These are phyloP conservation scores for Calonectria henricotiae DNA, from an alignment of 2,329 filamentous ascomycete genomes.

Conservation along the genomic window DNA sequence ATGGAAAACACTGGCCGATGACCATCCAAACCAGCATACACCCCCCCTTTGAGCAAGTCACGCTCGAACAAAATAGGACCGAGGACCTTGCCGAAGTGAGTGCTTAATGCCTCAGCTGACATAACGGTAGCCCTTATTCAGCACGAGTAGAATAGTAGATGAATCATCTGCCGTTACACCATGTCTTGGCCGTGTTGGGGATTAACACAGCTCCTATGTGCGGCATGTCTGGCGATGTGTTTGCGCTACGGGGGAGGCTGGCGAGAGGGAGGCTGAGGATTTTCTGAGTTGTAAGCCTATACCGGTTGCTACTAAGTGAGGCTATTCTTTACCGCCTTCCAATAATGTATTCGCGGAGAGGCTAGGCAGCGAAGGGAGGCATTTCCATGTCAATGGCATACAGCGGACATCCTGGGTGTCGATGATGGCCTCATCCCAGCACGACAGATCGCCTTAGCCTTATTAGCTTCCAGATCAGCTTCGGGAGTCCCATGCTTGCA, in stretches of 20 bases:
- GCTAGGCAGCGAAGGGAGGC: conserved; percentile 4
- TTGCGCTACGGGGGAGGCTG: conserved; percentile 17
- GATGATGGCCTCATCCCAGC: conserved; percentile 17
- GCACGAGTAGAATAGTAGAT: neutral
- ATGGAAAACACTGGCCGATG: conserved; percentile 17
- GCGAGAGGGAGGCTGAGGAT: neutral
- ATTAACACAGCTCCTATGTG: conserved; percentile 14
- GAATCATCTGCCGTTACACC: conserved; percentile 30
- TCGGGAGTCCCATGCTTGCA: conserved; percentile 13
- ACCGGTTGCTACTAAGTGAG: neutral
- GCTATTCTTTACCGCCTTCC: conserved; percentile 10
- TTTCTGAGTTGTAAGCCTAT: neutral
- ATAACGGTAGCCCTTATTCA: neutral
- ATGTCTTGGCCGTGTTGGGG: conserved; percentile 18
- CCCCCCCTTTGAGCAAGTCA: neutral
- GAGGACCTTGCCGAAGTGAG: conserved; percentile 12
- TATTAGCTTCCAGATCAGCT: conserved; percentile 5
- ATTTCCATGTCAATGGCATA: conserved; percentile 9
- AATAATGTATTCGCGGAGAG: conserved; percentile 15
- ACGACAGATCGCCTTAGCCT: neutral
- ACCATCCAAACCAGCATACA: neutral
- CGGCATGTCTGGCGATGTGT: conserved; percentile 27
- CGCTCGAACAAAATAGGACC: conserved; percentile 26
- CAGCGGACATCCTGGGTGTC: neutral
- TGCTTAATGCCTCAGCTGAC: conserved; percentile 26